Percentiles rank a stretch among this genome's conserved stretches.
phyloP scores from a whole-genome alignment of 2,329 filamentous ascomycete genomes.

The Lizonia empirigonia region DNA sequence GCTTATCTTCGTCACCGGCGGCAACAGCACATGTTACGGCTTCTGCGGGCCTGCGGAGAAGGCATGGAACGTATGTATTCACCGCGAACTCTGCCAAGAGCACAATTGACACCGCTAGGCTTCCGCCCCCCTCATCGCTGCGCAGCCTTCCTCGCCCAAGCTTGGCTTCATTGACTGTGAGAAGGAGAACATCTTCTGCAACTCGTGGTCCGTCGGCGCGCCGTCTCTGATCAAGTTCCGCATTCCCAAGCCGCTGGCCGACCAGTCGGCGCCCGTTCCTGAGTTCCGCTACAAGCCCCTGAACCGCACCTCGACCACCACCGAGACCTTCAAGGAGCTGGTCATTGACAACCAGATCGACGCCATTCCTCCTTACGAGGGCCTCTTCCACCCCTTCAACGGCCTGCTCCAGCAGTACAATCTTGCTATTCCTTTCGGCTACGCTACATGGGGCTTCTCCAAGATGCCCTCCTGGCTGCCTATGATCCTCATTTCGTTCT shows the following conservation, averaged over 20 bases:
- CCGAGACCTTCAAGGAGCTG: constrained; percentile 66
- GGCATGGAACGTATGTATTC: constrained; percentile 58
- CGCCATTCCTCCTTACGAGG: constrained; percentile 61
- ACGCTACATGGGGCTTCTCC: constrained; percentile 67
- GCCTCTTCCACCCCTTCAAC: constrained; percentile 77
- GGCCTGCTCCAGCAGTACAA: constrained; percentile 68
- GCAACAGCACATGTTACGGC: constrained; percentile 80
- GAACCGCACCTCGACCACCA: constrained; percentile 71
- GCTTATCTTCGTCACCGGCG: constrained; percentile 75
- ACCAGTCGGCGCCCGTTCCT: constrained; percentile 67
- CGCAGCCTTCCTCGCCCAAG: constrained; percentile 66
- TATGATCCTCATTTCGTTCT: constrained; percentile 76
- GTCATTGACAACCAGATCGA: constrained; percentile 64
- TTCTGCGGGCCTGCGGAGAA: constrained; percentile 68
- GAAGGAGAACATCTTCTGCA: constrained; percentile 74
- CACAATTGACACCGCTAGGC: constrained; percentile 50
- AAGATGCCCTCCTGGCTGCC: constrained; percentile 72
- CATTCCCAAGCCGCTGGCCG: constrained; percentile 63
- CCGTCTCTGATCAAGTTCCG: constrained; percentile 70
- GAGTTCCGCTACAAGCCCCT: constrained; percentile 69
- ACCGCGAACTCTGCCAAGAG: neutral
- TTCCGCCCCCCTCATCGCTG: constrained; percentile 67
- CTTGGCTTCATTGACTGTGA: constrained; percentile 77
- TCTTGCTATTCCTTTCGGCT: constrained; percentile 68
- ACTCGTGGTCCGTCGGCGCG: constrained; percentile 70